These are phyloP conservation scores for Backusella sp. DNA, from an alignment of 192 early-diverging fungal species.

Conservation along the genomic window DNA sequence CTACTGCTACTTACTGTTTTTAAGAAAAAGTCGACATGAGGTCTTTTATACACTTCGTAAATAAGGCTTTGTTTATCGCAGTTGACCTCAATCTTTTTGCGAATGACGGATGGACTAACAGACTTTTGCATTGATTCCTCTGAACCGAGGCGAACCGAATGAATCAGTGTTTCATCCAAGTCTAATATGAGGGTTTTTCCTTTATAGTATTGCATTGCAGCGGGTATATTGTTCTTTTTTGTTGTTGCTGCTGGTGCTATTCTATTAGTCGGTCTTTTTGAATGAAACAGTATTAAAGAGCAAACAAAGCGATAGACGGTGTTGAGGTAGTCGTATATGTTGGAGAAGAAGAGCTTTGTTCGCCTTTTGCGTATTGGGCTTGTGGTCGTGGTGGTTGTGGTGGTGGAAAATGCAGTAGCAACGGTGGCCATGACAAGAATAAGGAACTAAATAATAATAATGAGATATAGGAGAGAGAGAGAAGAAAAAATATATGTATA, in stretches of 20 bases:
- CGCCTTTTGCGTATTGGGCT: constrained; percentile 3
- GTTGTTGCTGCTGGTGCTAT: neutral
- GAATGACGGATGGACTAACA: constrained; percentile 43
- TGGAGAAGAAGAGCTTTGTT: neutral
- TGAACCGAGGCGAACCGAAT: constrained; percentile 57
- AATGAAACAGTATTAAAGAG: constrained; percentile 7
- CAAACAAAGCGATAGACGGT: constrained; percentile 3
- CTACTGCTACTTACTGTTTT: constrained; percentile 57
- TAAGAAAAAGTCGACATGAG: constrained; percentile 83
- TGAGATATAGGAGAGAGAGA: neutral
- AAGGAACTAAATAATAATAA: neutral
- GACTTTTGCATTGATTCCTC: constrained; percentile 45
- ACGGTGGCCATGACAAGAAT: neutral
- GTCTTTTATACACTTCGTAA: constrained; percentile 91
- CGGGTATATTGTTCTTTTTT: constrained; percentile 7
- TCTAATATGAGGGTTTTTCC: constrained; percentile 70
- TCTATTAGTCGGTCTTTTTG: neutral
- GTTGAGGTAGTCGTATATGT: neutral
- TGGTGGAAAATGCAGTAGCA: neutral
- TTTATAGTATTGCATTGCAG: constrained; percentile 34
- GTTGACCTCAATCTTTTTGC: constrained; percentile 82
- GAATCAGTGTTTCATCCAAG: constrained; percentile 84
- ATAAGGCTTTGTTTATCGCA: constrained; percentile 78
- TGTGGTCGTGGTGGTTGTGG: neutral
- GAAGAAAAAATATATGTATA: neutral